Evolutionary conservation across 371 early-diverging fungal species (phyloP), one percentile per base, ranked within the genome.

Genomic region (Dinochytrium kinnereticum): DNA sequence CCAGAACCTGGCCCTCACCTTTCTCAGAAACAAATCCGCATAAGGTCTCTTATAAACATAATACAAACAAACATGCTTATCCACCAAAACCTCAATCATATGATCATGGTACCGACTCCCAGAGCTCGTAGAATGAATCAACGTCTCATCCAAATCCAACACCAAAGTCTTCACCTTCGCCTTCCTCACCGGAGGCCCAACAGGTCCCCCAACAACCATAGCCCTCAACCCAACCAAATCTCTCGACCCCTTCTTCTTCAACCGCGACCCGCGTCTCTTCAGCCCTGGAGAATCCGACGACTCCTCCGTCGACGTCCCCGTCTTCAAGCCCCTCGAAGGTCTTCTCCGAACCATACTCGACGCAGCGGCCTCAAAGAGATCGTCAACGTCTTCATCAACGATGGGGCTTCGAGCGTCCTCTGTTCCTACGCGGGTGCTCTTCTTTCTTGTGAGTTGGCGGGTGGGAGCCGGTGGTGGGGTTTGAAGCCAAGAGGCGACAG

Each of bases 31-130:
- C 66, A 91, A 90, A 72, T 97, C 97, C n/a, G 94, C 95, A 83
- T 96, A 93, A 2, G 98, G 98, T 51, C 98, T 82, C 86, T 97
- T 98, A 78, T 95, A 95, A 0, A 98, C 96, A 81, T 96, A 96
- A 78, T 98, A 98, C 17, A 97, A 81, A 68, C 95, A 89, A 13
- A 91, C 88, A 76, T 95, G 94, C 74, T 92, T 91, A 72, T 97
- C 96, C 39, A 95, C 90, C 39, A 92, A 83, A 19, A 98, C 97
- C 82, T 98, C 98, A 59, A 98, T 92, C 78, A 91, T 86, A 68
- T 91, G 90, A 74, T 93, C 93, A 40, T 83, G 80, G 26, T 80
- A 72, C 37, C 86, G 80, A 0, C 86, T 81, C 38, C 87, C 91
- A 69, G 89, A 82, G n/a, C 91, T 88, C 31, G 94, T 91, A 26